Percentiles rank a stretch among this genome's conserved stretches.
These are phyloP conservation scores for Euphrasia arctica DNA, from an alignment of 305 asterid genomes.

Conservation along the genomic window DNA sequence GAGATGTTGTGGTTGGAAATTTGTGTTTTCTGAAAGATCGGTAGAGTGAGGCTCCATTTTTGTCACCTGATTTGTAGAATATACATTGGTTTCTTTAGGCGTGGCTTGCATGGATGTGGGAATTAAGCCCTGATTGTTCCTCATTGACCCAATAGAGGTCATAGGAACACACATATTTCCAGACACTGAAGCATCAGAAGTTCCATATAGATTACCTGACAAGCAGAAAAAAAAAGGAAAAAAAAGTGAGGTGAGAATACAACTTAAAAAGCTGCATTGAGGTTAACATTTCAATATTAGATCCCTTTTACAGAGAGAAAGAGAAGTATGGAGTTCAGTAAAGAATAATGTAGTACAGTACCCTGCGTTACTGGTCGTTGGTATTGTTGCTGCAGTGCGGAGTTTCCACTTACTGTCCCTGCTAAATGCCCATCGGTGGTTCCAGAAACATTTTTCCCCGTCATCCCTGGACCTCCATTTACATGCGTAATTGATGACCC, in stretches of 20 bases:
- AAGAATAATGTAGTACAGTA: conserved; percentile 29
- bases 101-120: conserved; percentile 50
- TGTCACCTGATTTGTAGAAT: conserved; percentile 52
- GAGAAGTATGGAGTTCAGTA: not conserved
- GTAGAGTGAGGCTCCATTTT: conserved; percentile 42
- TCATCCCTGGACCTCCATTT: conserved; percentile 56
- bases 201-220: conserved; percentile 79
- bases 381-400: conserved; percentile 59
- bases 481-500: conserved; percentile 61
- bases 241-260: conserved; percentile 24
- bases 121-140: conserved; percentile 50
- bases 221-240: conserved; percentile 28
- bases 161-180: conserved; percentile 60
- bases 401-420: conserved; percentile 49
- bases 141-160: conserved; percentile 49
- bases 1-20: conserved; percentile 52
- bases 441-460: conserved; percentile 39
- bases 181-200: conserved; percentile 60
- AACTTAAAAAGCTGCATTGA: conserved; percentile 17
- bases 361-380: conserved; percentile 62
- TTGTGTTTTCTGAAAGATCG: conserved; percentile 56
- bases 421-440: conserved; percentile 58
- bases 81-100: conserved; percentile 42
- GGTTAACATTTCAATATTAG: conserved; percentile 5
- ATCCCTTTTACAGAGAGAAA: conserved; percentile 11